A percentile compares a stretch with the other conserved stretches of the same genome.
Conservation (phyloP, 768 basidiomycete genomes). For the Naematelia aurantialba region DNA sequence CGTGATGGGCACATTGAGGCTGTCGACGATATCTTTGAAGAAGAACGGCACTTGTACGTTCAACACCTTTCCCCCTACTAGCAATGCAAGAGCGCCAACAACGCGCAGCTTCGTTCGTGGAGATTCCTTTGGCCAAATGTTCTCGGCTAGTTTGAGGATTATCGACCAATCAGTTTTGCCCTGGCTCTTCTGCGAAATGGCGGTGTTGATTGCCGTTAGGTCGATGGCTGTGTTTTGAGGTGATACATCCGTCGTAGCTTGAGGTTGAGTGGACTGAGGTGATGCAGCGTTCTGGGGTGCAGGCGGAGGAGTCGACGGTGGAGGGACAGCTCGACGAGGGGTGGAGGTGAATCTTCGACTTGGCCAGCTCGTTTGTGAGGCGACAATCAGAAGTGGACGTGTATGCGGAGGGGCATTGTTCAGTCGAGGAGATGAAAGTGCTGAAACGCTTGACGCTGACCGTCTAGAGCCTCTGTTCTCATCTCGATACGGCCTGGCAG, state of each 20-base stretch:
- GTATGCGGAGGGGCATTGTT: no score
- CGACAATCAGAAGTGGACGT: neutral
- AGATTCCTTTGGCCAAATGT: slow-evolving; percentile 80
- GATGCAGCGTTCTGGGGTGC: neutral
- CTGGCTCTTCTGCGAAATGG: slow-evolving; percentile 22
- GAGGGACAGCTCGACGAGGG: slow-evolving; percentile 11
- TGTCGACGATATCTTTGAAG: slow-evolving; percentile 87
- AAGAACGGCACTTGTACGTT: slow-evolving; percentile 98
- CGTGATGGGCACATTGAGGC: slow-evolving; percentile 77
- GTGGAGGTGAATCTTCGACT: slow-evolving; percentile 10
- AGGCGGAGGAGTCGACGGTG: slow-evolving; percentile 2
- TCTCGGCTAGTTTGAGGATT: slow-evolving; percentile 71
- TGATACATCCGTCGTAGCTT: no score
- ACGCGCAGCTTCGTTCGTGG: slow-evolving; percentile 79
- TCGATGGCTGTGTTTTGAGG: slow-evolving; percentile 7
- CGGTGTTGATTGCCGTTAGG: slow-evolving; percentile 9
- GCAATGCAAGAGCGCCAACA: slow-evolving; percentile 70
- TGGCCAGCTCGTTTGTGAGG: neutral
- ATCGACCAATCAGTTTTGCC: slow-evolving; percentile 74
- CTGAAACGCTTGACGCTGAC: neutral
- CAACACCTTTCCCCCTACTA: slow-evolving; percentile 83
- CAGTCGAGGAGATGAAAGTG: no score
- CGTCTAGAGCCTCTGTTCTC: neutral
- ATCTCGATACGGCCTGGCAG: neutral
- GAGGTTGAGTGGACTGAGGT: slow-evolving; percentile 1